A percentile compares a stretch with the other conserved stretches of the same genome.
These are phyloP conservation scores for Ceratobasidium sp. DNA, from an alignment of 1,284 basidiomycete genomes.

Conservation along the genomic window DNA sequence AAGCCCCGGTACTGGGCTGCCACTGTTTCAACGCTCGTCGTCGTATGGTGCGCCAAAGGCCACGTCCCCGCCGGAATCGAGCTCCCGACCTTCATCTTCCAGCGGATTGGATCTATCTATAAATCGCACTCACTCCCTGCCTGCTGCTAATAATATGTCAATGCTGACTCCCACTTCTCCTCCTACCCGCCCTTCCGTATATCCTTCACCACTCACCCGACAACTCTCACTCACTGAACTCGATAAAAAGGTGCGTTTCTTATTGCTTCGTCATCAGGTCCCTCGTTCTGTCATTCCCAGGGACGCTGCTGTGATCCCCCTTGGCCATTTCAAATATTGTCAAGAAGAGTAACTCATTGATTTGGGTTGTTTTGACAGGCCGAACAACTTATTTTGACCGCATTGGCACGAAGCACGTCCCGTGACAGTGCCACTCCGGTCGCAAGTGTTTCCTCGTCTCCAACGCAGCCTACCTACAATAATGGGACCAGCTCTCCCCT, in stretches of 20 bases:
- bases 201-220: constrained; percentile 34
- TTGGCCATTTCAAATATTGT: not conserved
- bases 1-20: constrained; percentile 7
- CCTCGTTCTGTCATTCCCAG: constrained; percentile 27
- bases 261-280: not conserved
- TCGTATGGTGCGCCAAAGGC: not conserved
- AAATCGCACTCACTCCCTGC: constrained; percentile 39
- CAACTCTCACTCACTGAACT: constrained; percentile 39
- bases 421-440: constrained; percentile 11
- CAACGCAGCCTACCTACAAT: constrained; percentile 22
- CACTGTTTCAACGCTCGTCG: constrained; percentile 5
- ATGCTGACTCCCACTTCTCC: constrained; percentile 40
- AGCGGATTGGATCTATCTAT: constrained; percentile 33
- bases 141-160: constrained; percentile 15
- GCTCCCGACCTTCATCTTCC: constrained; percentile 22
- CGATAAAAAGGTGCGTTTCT: constrained; percentile 38
- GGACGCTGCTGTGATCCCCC: constrained; percentile 8
- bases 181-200: constrained; percentile 8
- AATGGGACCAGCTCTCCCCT: not conserved
- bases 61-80: not conserved
- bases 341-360: constrained; percentile 4
- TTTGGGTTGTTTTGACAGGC: constrained; percentile 31
- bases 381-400: constrained; percentile 35
- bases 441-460: constrained; percentile 36
- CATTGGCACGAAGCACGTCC: constrained; percentile 30